Evolutionary conservation across 257 asterid genomes (phyloP), one percentile per base, ranked within the genome.

Genomic region (Primulina huaijiensis): DNA sequence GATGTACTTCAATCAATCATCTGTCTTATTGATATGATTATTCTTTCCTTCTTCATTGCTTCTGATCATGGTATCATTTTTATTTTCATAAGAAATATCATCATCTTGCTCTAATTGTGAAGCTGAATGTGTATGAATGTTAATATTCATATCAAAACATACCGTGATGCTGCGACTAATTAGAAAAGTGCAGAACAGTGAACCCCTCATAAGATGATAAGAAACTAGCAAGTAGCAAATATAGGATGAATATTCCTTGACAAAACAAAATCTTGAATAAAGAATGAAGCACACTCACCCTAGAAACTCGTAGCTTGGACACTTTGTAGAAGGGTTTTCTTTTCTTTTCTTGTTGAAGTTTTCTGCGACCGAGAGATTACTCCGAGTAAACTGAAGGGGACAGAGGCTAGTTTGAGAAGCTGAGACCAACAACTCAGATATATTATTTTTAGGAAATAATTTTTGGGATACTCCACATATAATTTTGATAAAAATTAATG

Each of bases 121-220:
- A 21, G 23, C 23, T 21, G 23, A 21, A 21, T 21, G 23, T 21
- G 23, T 21, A 21, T 21, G 23, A 21, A 21, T 21, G 23, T 21
- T 21, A 21, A 21, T 21, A 1, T 80, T 61, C 87, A 80, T 85
- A 72, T 78, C 71, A 65, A 75, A 73, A 69, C 78, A 62, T 46
- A 53, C 72, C 74, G 12, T 43, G 43, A 40, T 29, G 34, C 5
- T 3, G 33, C 75, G 69, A 68, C 62, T 68, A 71, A 68, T 71
- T 46, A 0, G 19, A 16, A 16, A 46, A 19, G 79, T 75, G 73
- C 65, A 61, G 72, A 81, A 52, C 65, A 14, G 56, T 38, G 10
- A 57, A 17, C 9, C 55, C 55, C 50, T 9, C 38, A 29, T 31
- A 10, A 30, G 0, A 5, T 60, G 5, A 11, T 11, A 61, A 61